phyloP scores from a whole-genome alignment of 139 green algal species.

The Chlamydomonas eustigma region DNA sequence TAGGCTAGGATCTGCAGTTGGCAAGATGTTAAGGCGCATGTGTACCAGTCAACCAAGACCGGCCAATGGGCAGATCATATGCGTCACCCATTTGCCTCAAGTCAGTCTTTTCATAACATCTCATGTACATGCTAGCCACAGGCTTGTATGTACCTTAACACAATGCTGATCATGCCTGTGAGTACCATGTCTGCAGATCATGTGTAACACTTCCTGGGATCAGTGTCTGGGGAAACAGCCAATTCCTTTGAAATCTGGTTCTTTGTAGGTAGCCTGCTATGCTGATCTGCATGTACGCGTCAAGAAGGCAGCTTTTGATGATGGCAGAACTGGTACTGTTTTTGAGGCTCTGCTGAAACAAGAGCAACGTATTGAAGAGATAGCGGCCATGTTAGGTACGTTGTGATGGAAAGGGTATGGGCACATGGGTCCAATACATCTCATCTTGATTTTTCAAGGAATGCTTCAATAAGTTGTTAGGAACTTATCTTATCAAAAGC shows the following conservation, averaged over 20 bases:
- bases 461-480: no score
- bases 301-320: neutral
- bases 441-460: no score
- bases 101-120: conserved; percentile 18
- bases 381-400: conserved; percentile 76
- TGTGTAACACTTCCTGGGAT: neutral
- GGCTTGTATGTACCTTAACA: neutral
- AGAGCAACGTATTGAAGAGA: conserved; percentile 46
- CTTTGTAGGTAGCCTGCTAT: conserved; percentile 66
- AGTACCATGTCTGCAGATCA: neutral
- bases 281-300: conserved; percentile 67
- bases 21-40: conserved; percentile 63
- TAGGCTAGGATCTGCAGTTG: conserved; percentile 61
- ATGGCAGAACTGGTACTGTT: conserved; percentile 36
- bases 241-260: no score
- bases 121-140: neutral
- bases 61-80: conserved; percentile 62
- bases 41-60: neutral
- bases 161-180: neutral
- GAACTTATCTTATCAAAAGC: no score
- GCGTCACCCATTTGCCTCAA: conserved; percentile 78
- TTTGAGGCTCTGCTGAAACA: conserved; percentile 37
- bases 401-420: no score
- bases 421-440: no score
- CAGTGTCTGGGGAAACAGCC: no score